Percentiles rank a stretch among this genome's conserved stretches.
These are phyloP conservation scores for Entomortierella lignicola DNA, from an alignment of 192 early-diverging fungal species.

Conservation along the genomic window DNA sequence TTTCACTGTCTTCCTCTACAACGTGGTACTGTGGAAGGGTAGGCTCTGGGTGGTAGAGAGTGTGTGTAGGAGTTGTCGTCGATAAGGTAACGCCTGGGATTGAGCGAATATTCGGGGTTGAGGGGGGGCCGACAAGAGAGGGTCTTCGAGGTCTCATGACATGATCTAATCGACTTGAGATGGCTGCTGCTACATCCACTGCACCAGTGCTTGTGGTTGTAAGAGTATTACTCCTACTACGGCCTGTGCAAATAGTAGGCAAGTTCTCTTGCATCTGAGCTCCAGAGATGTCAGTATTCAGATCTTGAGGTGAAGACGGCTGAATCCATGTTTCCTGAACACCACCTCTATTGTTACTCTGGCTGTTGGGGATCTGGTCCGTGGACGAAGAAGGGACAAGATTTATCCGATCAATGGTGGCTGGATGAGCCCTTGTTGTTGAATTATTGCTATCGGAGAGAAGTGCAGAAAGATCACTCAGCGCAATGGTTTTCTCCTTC, in stretches of 20 bases:
- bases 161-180: constrained; percentile 32
- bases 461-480: constrained; percentile 16
- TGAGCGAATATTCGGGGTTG: constrained; percentile 8
- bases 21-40: constrained; percentile 27
- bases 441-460: constrained; percentile 2
- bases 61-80: neutral
- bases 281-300: constrained; percentile 6
- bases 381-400: constrained; percentile 20
- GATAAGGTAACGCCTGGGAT: neutral
- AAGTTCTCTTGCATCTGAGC: constrained; percentile 6
- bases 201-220: constrained; percentile 20
- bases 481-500: constrained; percentile 7
- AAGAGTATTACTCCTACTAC: constrained; percentile 48
- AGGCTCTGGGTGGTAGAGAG: constrained; percentile 14
- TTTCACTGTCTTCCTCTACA: neutral
- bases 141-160: constrained; percentile 36
- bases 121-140: constrained; percentile 16
- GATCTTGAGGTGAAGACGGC: constrained; percentile 10
- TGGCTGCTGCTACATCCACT: constrained; percentile 10
- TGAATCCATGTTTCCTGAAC: neutral
- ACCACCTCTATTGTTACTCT: neutral
- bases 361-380: neutral
- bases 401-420: constrained; percentile 36
- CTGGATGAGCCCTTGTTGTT: neutral
- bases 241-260: constrained; percentile 31